Evolutionary conservation across 73 alveolate species (phyloP).

Genomic region (Tetrahymena malaccensis): DNA sequence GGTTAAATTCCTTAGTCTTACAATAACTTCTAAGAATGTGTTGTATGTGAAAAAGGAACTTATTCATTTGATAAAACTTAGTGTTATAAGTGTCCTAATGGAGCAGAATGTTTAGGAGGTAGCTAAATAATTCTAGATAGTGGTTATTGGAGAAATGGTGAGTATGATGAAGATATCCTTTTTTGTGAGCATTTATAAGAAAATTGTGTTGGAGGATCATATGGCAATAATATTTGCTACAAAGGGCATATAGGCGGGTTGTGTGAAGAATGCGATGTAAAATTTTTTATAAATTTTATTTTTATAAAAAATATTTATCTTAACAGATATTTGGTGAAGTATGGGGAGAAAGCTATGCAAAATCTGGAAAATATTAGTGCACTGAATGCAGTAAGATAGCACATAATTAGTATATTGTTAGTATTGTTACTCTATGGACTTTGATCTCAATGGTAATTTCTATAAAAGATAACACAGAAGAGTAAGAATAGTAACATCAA

Average conservation of each 20-base stretch:
- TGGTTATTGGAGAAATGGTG: constrained; percentile 50
- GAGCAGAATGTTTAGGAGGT: constrained; percentile 41
- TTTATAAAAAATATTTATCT: no score
- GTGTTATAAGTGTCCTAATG: constrained; percentile 19
- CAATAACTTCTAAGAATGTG: neutral
- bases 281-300: no score
- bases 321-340: neutral
- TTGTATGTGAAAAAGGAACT: constrained; percentile 2
- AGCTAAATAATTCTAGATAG: neutral
- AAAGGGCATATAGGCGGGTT: neutral
- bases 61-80: neutral
- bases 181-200: neutral
- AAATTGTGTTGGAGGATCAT: neutral
- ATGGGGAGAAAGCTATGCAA: neutral
- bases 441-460: neutral
- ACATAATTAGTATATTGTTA: neutral
- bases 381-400: neutral
- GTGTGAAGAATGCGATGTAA: neutral
- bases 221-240: neutral
- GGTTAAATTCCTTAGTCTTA: neutral
- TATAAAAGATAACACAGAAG: neutral
- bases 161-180: constrained; percentile 18
- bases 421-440: neutral
- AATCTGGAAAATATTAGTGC: neutral
- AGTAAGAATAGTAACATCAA: no score